A percentile compares a stretch with the other conserved stretches of the same genome.
phyloP scores from a whole-genome alignment of 306 rosid species.

The Alnus glutinosa region DNA sequence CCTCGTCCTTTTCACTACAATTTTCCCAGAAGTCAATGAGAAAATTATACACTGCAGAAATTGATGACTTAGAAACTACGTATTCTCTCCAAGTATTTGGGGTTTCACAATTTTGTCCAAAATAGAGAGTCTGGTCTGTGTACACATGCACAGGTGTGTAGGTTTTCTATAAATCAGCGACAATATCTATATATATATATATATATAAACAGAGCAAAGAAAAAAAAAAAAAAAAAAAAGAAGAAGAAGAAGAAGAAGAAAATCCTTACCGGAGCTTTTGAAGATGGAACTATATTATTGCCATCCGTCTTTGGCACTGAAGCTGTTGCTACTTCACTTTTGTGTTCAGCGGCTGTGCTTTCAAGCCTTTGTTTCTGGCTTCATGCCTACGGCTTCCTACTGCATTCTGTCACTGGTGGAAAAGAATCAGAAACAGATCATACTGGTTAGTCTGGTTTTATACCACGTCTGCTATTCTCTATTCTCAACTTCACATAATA shows the following conservation, averaged over 20 bases:
- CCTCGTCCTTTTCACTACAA: background rate
- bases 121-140: background rate
- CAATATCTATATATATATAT: background rate
- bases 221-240: no score
- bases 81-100: background rate
- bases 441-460: background rate
- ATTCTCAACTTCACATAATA: conserved; percentile 19
- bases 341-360: conserved; percentile 41
- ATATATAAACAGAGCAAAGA: background rate
- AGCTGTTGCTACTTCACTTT: conserved; percentile 45
- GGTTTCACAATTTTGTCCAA: background rate
- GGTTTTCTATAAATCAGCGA: background rate
- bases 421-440: conserved; percentile 7
- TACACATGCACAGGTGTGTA: background rate
- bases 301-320: conserved; percentile 42
- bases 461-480: conserved; percentile 1
- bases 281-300: conserved; percentile 44
- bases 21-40: background rate
- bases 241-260: background rate
- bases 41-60: conserved; percentile 1
- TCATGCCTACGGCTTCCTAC: conserved; percentile 29
- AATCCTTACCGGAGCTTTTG: conserved; percentile 61
- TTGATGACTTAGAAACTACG: background rate
- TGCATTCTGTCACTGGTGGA: conserved; percentile 33
- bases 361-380: conserved; percentile 52